Evolutionary conservation across 805 yeast species (phyloP), one percentile per base, ranked within the genome.

Genomic region (Lipomyces anomalus): DNA sequence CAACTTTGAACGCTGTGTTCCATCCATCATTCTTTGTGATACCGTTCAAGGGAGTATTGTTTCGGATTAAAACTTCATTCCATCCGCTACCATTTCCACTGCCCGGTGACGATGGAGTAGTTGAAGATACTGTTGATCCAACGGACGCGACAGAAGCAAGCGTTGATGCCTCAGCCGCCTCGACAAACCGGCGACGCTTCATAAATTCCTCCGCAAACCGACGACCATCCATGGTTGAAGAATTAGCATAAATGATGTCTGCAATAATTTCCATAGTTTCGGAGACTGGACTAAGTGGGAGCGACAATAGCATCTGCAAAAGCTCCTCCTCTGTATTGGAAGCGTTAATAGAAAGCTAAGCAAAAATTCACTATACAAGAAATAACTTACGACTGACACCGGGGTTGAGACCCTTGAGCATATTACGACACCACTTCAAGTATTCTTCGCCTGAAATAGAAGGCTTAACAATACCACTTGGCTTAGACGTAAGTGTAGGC

Each of bases 181-280:
- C 97, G 46, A 86, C 89, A 40, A 70, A 73, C 49, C 73, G 74
- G 60, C 92, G 81, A 61, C 84, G 79, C 66, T 81, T 83, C 61
- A 82, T 71, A 63, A 92, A 92, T 61, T 92, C 98, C 46, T 75
- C 76, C 0, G 98, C 95, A 70, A 89, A 90, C 55, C 95, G 74
- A 61, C 95, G 80, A 21, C 97, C 97, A 63, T 92, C 96, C 84
- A 90, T 80, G 1, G 89, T 82, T 2, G 89, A 76, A 34, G 95
- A 83, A 49, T 87, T 84, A 22, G 92, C 80, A 67, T 87, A 88
- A 47, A 90, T 79, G 9, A 96, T 86, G 60, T 90, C 98, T 1
- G 95, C 82, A 61, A 90, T 88, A 62, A 90, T 84, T 62, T 82
- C 95, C 40, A 74, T 71, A 0, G 95, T 78, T 56, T 87, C 95